phyloP scores from a whole-genome alignment of 2,329 filamentous ascomycete genomes.

The Nemania diffusa region DNA sequence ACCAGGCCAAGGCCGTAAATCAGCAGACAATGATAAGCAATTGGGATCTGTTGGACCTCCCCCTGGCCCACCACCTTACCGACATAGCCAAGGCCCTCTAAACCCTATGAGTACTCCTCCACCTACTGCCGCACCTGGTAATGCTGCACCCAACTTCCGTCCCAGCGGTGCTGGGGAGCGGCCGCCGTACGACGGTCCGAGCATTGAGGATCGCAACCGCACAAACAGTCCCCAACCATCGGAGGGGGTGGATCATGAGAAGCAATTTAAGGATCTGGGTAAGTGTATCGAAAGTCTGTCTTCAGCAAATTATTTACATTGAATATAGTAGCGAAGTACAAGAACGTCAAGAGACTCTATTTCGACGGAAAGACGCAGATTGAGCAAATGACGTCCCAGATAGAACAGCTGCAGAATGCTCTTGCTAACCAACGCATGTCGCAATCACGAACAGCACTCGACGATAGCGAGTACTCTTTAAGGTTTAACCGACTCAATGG shows the following conservation, averaged over 20 bases:
- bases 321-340: constrained; percentile 85
- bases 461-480: constrained; percentile 92
- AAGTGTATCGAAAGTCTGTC: constrained; percentile 43
- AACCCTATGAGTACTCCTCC: constrained; percentile 58
- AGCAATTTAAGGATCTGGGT: constrained; percentile 68
- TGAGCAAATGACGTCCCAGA: constrained; percentile 84
- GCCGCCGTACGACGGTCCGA: constrained; percentile 58
- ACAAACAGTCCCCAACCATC: constrained; percentile 66
- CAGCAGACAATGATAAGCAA: constrained; percentile 60
- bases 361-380: constrained; percentile 96
- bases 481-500: constrained; percentile 92
- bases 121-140: constrained; percentile 51
- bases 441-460: constrained; percentile 90
- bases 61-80: constrained; percentile 63
- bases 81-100: constrained; percentile 59
- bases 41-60: constrained; percentile 57
- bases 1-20: constrained; percentile 57
- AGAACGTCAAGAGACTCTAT: constrained; percentile 97
- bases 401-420: constrained; percentile 96
- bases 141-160: constrained; percentile 54
- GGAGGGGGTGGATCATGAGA: constrained; percentile 60
- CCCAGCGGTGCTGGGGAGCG: constrained; percentile 53
- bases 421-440: constrained; percentile 95
- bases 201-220: constrained; percentile 59
- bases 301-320: constrained; percentile 48